These are phyloP conservation scores for sorghum (Sorghum bicolor) DNA, from an alignment of 176 grass and related monocot species.

Conservation along the genomic window DNA sequence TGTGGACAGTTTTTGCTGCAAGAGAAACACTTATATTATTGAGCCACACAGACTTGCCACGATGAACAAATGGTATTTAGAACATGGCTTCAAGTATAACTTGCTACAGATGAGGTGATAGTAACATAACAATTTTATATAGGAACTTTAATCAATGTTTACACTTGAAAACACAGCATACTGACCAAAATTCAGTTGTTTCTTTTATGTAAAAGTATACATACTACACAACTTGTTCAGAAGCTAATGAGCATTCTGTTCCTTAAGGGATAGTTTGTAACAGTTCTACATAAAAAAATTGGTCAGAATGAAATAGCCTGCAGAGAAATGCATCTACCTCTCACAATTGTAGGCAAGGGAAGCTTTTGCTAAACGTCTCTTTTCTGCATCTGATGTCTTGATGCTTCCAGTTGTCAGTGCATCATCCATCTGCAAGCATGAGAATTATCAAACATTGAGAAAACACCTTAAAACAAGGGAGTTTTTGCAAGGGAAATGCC, in stretches of 20 bases:
- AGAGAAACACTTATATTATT: background rate
- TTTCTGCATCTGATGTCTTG: conserved; percentile 80
- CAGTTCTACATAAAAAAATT: background rate
- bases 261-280: background rate
- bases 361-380: conserved; percentile 83
- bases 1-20: conserved; percentile 91
- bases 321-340: conserved; percentile 62
- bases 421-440: conserved; percentile 84
- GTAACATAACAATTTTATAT: background rate
- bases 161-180: background rate
- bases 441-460: conserved; percentile 3
- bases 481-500: background rate
- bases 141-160: background rate
- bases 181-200: background rate
- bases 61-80: background rate
- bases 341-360: conserved; percentile 98
- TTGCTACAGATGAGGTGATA: background rate
- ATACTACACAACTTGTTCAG: background rate
- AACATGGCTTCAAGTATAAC: background rate
- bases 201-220: background rate
- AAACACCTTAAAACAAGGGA: background rate
- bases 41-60: background rate
- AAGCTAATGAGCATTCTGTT: background rate
- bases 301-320: background rate
- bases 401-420: conserved; percentile 95